Evolutionary conservation across 1,284 basidiomycete species (phyloP).

Genomic region (Pseudozyma sp.): DNA sequence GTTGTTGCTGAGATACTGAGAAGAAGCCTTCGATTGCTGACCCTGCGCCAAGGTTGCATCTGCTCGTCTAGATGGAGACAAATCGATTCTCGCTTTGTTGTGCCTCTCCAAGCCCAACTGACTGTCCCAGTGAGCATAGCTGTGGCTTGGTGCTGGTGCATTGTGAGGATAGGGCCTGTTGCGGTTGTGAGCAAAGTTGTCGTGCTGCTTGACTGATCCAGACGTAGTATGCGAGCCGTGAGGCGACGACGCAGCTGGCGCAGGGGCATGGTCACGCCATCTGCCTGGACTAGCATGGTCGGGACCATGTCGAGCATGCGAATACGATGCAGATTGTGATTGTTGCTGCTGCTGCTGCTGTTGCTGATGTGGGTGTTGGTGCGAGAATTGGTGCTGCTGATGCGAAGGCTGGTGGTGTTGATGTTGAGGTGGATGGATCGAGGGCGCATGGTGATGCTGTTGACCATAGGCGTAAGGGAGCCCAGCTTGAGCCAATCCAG

Average conservation of each 20-base stretch:
- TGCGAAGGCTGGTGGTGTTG: conserved; percentile 20
- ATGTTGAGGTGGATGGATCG: conserved; percentile 20
- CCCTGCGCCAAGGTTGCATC: neutral
- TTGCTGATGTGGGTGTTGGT: conserved; percentile 20
- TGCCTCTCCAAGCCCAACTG: conserved; percentile 38
- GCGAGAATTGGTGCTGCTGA: conserved; percentile 22
- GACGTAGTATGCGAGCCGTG: conserved; percentile 33
- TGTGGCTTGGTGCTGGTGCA: conserved; percentile 40
- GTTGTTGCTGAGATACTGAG: conserved; percentile 15
- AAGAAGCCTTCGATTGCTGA: conserved; percentile 13
- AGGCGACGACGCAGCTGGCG: conserved; percentile 28
- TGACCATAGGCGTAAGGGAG: conserved; percentile 24
- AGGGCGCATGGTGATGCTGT: conserved; percentile 20
- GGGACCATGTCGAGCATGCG: conserved; percentile 24
- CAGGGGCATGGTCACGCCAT: conserved; percentile 38
- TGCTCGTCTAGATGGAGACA: conserved; percentile 31
- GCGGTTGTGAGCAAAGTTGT: conserved; percentile 25
- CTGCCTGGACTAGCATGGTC: conserved; percentile 37
- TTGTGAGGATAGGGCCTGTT: conserved; percentile 41
- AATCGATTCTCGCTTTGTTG: conserved; percentile 29
- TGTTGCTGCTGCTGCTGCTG: conserved; percentile 20
- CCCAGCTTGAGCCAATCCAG: conserved; percentile 32
- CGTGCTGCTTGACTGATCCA: conserved; percentile 26
- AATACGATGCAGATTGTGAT: conserved; percentile 9
- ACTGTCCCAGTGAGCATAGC: conserved; percentile 47